Conservation (phyloP, 108 stramenopile species). For the Cyclotella sp. region DNA sequence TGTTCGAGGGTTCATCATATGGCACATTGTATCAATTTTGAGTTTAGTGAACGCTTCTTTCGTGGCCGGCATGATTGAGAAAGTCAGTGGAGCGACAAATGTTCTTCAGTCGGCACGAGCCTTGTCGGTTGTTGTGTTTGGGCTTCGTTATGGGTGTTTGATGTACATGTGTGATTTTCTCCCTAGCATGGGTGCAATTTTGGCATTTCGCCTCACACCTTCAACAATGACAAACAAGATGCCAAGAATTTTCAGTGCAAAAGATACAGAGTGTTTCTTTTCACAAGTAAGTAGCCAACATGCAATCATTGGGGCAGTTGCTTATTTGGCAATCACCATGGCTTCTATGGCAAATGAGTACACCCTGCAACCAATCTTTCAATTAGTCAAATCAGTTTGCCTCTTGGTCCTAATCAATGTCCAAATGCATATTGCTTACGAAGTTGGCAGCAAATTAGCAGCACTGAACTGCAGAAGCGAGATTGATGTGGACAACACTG, state of each 20-base stretch:
- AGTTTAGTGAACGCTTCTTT: constrained; percentile 40
- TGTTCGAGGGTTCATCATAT: constrained; percentile 31
- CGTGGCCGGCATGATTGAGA: constrained; percentile 34
- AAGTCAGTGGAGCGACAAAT: constrained; percentile 7
- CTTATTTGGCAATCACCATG: constrained; percentile 2
- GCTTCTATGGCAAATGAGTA: background rate
- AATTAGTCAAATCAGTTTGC: background rate
- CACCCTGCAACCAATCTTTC: constrained; percentile 3
- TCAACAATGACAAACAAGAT: background rate
- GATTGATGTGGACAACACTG: constrained; percentile 1
- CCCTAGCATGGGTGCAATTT: constrained; percentile 30
- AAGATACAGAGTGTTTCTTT: constrained; percentile 43
- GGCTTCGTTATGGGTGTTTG: constrained; percentile 49
- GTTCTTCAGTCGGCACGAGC: constrained; percentile 22
- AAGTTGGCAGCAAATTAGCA: constrained; percentile 25
- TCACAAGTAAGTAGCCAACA: constrained; percentile 1
- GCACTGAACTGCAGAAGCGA: constrained; percentile 14
- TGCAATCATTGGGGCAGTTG: background rate
- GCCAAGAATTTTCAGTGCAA: background rate
- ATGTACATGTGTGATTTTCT: constrained; percentile 20
- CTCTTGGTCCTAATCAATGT: constrained; percentile 20
- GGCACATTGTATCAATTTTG: constrained; percentile 19
- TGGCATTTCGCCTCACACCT: constrained; percentile 20
- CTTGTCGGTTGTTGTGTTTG: constrained; percentile 43
- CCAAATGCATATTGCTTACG: constrained; percentile 11